phyloP scores from a whole-genome alignment of 2,329 filamentous ascomycete genomes.

The Sarocladiaceae sp. region DNA sequence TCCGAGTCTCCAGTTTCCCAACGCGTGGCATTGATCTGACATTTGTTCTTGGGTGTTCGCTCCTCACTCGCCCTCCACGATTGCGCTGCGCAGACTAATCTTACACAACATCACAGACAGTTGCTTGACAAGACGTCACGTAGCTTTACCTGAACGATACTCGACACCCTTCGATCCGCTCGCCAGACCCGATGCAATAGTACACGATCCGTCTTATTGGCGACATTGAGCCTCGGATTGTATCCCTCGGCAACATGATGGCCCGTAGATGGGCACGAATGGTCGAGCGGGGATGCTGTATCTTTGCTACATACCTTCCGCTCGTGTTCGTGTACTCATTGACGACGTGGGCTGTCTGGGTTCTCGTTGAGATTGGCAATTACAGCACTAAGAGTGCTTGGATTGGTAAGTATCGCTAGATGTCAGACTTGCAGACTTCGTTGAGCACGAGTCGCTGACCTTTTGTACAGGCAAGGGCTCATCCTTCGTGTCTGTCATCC shows the following conservation, averaged over 20 bases:
- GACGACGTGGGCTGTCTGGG: slow-evolving; percentile 93
- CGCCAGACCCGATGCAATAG: slow-evolving; percentile 5
- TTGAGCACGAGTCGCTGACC: neutral
- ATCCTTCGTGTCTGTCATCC: slow-evolving; percentile 60
- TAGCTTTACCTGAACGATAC: no score
- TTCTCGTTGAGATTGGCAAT: slow-evolving; percentile 70
- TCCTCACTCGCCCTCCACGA: no score
- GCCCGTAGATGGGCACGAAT: slow-evolving; percentile 61
- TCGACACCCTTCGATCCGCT: no score
- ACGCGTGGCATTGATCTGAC: neutral
- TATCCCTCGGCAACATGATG: slow-evolving; percentile 31
- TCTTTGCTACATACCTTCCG: slow-evolving; percentile 76
- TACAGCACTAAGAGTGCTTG: slow-evolving; percentile 46
- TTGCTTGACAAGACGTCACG: no score
- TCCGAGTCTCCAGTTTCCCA: neutral
- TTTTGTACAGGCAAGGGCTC: slow-evolving; percentile 41
- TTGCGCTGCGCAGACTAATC: no score
- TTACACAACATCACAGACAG: no score
- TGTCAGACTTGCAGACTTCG: no score
- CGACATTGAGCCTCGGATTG: slow-evolving; percentile 10
- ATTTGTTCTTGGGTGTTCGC: no score
- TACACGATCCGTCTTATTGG: neutral
- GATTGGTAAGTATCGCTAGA: slow-evolving; percentile 56
- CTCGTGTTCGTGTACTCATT: slow-evolving; percentile 82
- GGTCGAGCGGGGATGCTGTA: slow-evolving; percentile 80